Evolutionary conservation across 148 eudicot genomes (phyloP).

Genomic region (Vaccinium corymbosum): DNA sequence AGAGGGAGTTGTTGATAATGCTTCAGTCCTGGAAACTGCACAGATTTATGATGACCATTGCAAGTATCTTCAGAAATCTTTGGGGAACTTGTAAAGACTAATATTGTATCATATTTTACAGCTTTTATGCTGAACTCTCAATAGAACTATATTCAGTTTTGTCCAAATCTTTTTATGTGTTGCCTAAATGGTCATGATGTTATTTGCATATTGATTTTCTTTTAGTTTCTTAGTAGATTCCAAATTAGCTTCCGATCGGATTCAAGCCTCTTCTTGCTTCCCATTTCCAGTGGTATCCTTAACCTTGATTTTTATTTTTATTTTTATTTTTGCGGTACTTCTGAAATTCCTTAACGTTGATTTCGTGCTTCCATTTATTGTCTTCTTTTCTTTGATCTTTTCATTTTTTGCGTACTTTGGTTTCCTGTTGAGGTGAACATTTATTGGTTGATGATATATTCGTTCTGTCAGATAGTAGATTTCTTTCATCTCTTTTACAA

Average conservation of each 20-base stretch:
- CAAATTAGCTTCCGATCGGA: neutral
- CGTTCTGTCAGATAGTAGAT: neutral
- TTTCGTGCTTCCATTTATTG: neutral
- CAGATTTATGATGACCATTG: neutral
- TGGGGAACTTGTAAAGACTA: neutral
- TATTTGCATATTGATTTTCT: neutral
- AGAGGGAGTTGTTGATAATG: neutral
- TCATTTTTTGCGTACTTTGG: neutral
- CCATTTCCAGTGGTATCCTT: neutral
- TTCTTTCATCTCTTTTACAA: neutral
- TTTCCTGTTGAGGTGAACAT: neutral
- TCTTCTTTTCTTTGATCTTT: neutral
- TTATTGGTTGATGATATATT: neutral
- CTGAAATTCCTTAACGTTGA: neutral
- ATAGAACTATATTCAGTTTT: neutral
- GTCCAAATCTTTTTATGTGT: neutral
- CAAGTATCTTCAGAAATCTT: neutral
- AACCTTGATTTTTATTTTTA: too few species aligned
- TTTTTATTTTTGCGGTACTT: too few species aligned
- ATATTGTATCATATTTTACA: neutral
- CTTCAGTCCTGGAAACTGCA: neutral
- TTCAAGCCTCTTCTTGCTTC: neutral
- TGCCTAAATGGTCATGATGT: neutral
- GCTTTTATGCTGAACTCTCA: neutral
- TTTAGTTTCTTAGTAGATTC: neutral